A percentile compares a stretch with the other conserved stretches of the same genome.
phyloP scores from a whole-genome alignment of 345 rosid genomes.

The Tarenaya hassleriana region DNA sequence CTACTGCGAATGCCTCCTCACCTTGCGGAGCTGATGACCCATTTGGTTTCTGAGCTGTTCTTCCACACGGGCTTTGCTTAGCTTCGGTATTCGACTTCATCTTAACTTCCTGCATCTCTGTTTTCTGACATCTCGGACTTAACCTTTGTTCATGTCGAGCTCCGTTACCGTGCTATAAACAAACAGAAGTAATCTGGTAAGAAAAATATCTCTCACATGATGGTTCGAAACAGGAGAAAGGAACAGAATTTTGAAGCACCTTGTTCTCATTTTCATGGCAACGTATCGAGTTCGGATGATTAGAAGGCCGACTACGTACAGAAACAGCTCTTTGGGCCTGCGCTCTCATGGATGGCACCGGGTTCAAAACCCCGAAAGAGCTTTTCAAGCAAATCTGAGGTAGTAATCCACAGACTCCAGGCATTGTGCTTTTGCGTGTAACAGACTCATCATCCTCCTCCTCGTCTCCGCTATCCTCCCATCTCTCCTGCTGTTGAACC shows the following conservation, averaged over 20 bases:
- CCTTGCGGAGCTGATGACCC: constrained; percentile 29
- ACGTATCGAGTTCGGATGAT: constrained; percentile 31
- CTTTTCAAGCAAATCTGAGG: constrained; percentile 61
- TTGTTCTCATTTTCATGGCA: constrained; percentile 30
- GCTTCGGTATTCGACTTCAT: constrained; percentile 21
- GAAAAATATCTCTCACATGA: not conserved
- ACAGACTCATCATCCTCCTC: constrained; percentile 37
- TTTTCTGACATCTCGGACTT: too few relatives aligned
- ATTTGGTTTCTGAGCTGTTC: constrained; percentile 18
- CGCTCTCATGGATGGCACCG: constrained; percentile 42
- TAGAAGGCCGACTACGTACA: constrained; percentile 36
- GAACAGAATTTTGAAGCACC: too few relatives aligned
- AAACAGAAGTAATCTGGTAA: constrained; percentile 12
- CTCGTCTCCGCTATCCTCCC: too few relatives aligned
- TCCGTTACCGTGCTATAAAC: constrained; percentile 27
- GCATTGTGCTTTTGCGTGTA: constrained; percentile 20
- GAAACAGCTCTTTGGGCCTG: constrained; percentile 37
- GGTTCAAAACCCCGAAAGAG: constrained; percentile 35
- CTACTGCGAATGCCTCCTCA: constrained; percentile 10
- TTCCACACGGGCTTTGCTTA: constrained; percentile 13
- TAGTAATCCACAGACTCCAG: constrained; percentile 61
- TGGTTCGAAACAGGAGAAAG: not conserved
- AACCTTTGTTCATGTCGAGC: not conserved
- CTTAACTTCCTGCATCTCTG: constrained; percentile 23
- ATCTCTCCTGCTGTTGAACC: constrained; percentile 35